These are phyloP conservation scores for Monilinia laxa DNA, from an alignment of 2,329 filamentous ascomycete genomes.

Conservation along the genomic window DNA sequence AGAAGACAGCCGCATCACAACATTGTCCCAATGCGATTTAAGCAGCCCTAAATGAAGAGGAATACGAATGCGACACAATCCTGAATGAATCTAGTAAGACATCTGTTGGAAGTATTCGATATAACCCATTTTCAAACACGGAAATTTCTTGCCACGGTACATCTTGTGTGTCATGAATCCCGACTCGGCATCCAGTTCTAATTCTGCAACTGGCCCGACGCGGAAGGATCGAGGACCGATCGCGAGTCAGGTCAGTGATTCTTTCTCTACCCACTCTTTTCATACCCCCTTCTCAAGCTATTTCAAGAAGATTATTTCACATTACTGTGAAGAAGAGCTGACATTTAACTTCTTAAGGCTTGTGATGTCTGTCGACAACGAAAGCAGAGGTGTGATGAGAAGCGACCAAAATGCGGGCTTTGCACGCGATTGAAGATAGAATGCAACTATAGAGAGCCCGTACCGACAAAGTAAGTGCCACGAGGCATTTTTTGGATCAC, in stretches of 20 bases:
- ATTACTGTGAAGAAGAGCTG: background rate
- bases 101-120: background rate
- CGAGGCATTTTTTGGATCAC: background rate
- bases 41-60: background rate
- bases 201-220: background rate
- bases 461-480: slow-evolving; percentile 59
- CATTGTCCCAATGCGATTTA: background rate
- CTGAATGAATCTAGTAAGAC: background rate
- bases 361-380: slow-evolving; percentile 60
- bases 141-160: background rate
- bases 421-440: slow-evolving; percentile 58
- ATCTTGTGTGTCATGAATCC: background rate
- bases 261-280: background rate
- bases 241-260: slow-evolving; percentile 12
- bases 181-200: slow-evolving; percentile 8
- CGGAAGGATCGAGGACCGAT: slow-evolving; percentile 16
- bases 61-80: background rate
- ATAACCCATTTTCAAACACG: background rate
- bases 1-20: background rate
- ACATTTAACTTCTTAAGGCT: slow-evolving; percentile 42
- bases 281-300: background rate
- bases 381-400: slow-evolving; percentile 65
- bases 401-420: slow-evolving; percentile 59
- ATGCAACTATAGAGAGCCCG: slow-evolving; percentile 60
- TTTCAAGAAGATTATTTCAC: background rate